Base-by-base conservation (phyloP, 176 grass and related monocot genomes). In the Secale cereale region DNA sequence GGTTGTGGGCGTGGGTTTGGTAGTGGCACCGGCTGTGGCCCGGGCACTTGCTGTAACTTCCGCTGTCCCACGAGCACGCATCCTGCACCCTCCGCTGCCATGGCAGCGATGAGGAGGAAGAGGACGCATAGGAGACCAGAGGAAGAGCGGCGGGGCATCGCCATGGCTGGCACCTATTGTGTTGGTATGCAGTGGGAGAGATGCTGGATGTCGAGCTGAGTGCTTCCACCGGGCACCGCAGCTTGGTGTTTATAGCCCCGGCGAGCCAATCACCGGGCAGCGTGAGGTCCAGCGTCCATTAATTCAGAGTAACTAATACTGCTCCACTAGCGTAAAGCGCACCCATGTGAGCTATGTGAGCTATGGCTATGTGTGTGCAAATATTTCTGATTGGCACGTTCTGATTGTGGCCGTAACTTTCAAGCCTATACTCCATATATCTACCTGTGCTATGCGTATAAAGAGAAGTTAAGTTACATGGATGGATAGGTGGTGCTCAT, bases 291-390 rank as follows among this genome's bases (percentile, higher is more conserved):
- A 57, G 8, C 20, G 36, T 63, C 37, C 57, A 45, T 16, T 30
- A 14, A 74, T 70, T 41, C 30, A 7, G 70, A 26, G 70, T 65
- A 46, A 29, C 23, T 29, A 62, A 63, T 41, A 63, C 82, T 63
- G n/a, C 82, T 63, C 37, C 36, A 46, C 59, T 81, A 33, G 59
- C 70, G 43, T 63, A 64, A 83, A 83, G 28, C 32, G 37, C 16
- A 74, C 40, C 70, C 70, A 27, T 19, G 7, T 52, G 48, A 45
- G 35, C 32, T 70, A 27, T 19, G 7, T 52, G 48, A 45, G 35
- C 32, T 70, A 70, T 33, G 65, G 8, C 16, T 12, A 8, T 11
- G 29, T 12, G 56, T 26, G 6, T 26, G 70, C 33, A 7, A 46
- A 52, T 45, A 19, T 50, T 16, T 84, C 9, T 36, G 28, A 81